A percentile compares a stretch with the other conserved stretches of the same genome.
Conservation (phyloP, 2,329 filamentous ascomycete genomes). For the Penicillium sp. region DNA sequence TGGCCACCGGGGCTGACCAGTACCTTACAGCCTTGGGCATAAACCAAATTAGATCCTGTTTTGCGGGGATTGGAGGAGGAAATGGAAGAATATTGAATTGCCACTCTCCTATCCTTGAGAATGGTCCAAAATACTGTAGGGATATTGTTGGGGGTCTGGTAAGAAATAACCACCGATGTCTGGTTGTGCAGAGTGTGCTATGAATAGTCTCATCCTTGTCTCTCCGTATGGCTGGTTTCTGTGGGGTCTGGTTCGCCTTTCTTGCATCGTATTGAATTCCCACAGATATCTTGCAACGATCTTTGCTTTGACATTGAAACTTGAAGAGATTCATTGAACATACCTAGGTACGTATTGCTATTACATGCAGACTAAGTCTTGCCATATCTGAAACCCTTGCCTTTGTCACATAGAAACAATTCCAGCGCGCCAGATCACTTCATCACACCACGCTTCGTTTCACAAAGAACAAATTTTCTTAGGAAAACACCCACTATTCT, state of each 20-base stretch:
- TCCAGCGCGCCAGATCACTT: too few relatives aligned
- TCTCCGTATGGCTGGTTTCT: not conserved
- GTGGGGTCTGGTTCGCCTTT: not conserved
- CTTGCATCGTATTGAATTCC: too few relatives aligned
- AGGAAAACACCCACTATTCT: too few relatives aligned
- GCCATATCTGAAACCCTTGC: too few relatives aligned
- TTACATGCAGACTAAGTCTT: too few relatives aligned
- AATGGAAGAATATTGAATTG: not conserved
- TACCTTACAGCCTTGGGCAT: not conserved
- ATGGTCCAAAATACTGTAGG: not conserved
- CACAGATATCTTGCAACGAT: too few relatives aligned
- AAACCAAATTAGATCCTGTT: not conserved
- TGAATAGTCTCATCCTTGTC: conserved; percentile 6
- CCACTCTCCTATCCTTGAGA: not conserved
- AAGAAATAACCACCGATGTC: conserved; percentile 2
- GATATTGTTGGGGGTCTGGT: not conserved
- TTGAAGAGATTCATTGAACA: too few relatives aligned
- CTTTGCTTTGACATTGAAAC: too few relatives aligned
- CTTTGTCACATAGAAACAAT: not conserved
- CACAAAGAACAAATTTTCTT: too few relatives aligned
- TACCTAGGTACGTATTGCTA: too few relatives aligned
- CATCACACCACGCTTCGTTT: too few relatives aligned
- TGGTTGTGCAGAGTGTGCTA: conserved; percentile 1
- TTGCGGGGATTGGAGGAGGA: not conserved
- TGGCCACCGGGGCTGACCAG: not conserved